Percentiles rank a stretch among this genome's conserved stretches.
Conservation (phyloP, 441 rosid genomes). For the Croton setiger region DNA sequence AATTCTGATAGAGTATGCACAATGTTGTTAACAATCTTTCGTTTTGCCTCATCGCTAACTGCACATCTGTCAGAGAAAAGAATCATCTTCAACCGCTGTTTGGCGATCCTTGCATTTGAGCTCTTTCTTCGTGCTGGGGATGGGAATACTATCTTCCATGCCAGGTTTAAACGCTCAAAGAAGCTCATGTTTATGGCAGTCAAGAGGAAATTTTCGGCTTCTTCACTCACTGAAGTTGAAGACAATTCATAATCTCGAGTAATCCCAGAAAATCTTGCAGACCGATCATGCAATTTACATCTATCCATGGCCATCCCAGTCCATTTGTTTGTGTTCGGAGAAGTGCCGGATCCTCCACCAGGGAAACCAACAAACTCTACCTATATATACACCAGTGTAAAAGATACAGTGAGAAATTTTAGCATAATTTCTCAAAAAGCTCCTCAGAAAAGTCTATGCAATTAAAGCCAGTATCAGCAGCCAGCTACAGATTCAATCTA, state of each 20-base stretch:
- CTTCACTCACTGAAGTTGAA: constrained; percentile 51
- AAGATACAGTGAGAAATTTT: constrained; percentile 3
- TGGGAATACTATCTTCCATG: constrained; percentile 95
- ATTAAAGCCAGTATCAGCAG: background rate
- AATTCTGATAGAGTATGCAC: constrained; percentile 83
- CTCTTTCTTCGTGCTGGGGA: constrained; percentile 60
- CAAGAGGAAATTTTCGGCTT: constrained; percentile 69
- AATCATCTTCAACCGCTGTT: constrained; percentile 95
- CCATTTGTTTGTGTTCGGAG: constrained; percentile 35
- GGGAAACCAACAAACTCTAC: constrained; percentile 47
- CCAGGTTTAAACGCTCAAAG: constrained; percentile 79
- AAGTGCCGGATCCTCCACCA: constrained; percentile 38
- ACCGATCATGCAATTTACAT: constrained; percentile 25
- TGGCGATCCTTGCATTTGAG: constrained; percentile 94
- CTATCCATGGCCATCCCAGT: constrained; percentile 33
- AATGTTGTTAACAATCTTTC: constrained; percentile 81
- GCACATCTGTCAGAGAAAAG: constrained; percentile 97
- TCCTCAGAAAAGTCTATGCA: background rate
- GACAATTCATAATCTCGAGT: constrained; percentile 54
- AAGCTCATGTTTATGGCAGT: constrained; percentile 77
- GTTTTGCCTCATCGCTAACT: constrained; percentile 89
- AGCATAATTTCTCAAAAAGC: constrained; percentile 10
- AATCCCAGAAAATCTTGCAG: constrained; percentile 43
- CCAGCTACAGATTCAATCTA: too few species aligned
- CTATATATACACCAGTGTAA: constrained; percentile 31